These are phyloP conservation scores for Blastocystis sp. DNA, from an alignment of 352 stramenopile species.

Conservation along the genomic window DNA sequence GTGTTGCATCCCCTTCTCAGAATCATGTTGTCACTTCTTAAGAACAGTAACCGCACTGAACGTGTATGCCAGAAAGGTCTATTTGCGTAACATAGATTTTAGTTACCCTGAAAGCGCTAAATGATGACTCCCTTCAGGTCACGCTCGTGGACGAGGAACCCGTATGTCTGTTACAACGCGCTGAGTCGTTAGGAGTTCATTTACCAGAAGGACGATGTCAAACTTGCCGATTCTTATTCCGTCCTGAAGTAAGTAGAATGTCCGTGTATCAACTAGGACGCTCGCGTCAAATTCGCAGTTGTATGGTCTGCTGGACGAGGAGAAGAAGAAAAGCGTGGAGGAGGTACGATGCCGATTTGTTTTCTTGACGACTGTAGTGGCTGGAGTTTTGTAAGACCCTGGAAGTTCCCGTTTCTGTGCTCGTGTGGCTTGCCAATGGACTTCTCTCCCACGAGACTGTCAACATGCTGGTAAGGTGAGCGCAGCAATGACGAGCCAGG, in stretches of 20 bases:
- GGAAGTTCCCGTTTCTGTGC: conserved; percentile 21
- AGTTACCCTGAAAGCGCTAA: conserved; percentile 42
- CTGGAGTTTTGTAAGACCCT: conserved; percentile 27
- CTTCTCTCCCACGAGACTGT: conserved; percentile 5
- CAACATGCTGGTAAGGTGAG: background rate
- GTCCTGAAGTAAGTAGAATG: conserved; percentile 52
- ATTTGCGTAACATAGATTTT: background rate
- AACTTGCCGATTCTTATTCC: conserved; percentile 43
- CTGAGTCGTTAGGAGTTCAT: conserved; percentile 5
- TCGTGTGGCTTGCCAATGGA: conserved; percentile 9
- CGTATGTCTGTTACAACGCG: background rate
- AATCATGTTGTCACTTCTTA: conserved; percentile 19
- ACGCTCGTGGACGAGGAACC: conserved; percentile 28
- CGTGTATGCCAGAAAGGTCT: background rate
- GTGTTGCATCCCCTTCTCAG: background rate
- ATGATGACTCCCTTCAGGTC: background rate
- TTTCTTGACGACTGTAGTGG: conserved; percentile 15
- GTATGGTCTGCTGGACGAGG: background rate
- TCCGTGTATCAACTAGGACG: background rate
- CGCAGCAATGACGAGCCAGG: background rate
- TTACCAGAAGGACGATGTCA: conserved; percentile 33
- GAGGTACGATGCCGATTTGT: background rate
- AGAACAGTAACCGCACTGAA: conserved; percentile 35
- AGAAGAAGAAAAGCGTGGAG: conserved; percentile 7
- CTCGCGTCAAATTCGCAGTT: conserved; percentile 6